A percentile compares a stretch with the other conserved stretches of the same genome.
Conservation (phyloP, 139 green algal genomes). For the Chlorella sp. region DNA sequence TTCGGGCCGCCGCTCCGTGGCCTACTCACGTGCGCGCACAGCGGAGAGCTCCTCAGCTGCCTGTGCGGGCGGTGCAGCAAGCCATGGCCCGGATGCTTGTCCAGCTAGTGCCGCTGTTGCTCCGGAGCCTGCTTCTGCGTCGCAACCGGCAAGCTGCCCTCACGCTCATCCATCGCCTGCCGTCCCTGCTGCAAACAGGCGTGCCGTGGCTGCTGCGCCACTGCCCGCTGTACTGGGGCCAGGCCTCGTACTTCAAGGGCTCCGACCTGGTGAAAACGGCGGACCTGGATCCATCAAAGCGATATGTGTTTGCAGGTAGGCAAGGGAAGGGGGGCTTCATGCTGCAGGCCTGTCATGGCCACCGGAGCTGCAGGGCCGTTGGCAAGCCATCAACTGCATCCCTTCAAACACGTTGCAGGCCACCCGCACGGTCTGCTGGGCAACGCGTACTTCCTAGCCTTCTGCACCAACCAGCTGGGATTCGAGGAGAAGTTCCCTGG, state of each 20-base stretch:
- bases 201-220: constrained; percentile 19
- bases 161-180: too few relatives aligned
- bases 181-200: background rate
- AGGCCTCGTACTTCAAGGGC: constrained; percentile 11
- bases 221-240: constrained; percentile 12
- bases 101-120: too few relatives aligned
- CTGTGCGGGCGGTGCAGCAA: too few relatives aligned
- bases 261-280: constrained; percentile 15
- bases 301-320: background rate
- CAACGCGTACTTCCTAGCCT: constrained; percentile 16
- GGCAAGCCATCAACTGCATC: too few relatives aligned
- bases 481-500: constrained; percentile 23
- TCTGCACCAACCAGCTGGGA: constrained; percentile 27
- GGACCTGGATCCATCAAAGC: constrained; percentile 8
- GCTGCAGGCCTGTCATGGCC: too few relatives aligned
- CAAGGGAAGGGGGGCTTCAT: background rate
- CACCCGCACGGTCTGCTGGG: constrained; percentile 34
- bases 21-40: background rate
- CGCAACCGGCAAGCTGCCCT: too few relatives aligned
- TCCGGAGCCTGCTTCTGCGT: too few relatives aligned
- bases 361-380: too few relatives aligned
- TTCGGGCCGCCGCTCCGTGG: background rate
- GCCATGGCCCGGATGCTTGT: too few relatives aligned
- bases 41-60: too few relatives aligned
- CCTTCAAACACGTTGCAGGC: background rate